Percentiles rank a stretch among this genome's conserved stretches.
Conservation (phyloP, 306 rosid species). For the Vachellia pachyceras region DNA sequence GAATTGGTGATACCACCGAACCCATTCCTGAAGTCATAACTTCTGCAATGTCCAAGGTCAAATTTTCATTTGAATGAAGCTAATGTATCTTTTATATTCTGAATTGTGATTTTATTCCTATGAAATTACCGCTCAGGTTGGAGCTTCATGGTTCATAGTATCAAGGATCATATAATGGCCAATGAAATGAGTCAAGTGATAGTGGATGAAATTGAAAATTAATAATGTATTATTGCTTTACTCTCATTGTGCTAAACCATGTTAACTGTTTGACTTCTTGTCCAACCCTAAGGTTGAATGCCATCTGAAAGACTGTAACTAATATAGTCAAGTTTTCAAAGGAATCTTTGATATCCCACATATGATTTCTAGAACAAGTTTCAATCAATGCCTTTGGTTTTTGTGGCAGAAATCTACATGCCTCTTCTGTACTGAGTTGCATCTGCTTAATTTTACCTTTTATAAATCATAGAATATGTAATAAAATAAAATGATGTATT, state of each 20-base stretch:
- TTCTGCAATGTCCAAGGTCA: constrained; percentile 86
- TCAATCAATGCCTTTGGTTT: neutral
- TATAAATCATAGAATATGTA: neutral
- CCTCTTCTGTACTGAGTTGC: neutral
- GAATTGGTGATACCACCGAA: constrained; percentile 98
- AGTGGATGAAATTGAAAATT: neutral
- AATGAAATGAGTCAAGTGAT: neutral
- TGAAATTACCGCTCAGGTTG: no score
- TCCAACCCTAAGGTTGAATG: neutral
- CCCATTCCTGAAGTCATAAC: constrained; percentile 96
- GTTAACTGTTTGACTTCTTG: neutral
- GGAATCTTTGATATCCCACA: neutral
- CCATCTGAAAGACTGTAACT: neutral
- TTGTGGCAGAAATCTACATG: neutral
- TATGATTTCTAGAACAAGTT: constrained; percentile 2
- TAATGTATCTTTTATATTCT: constrained; percentile 19
- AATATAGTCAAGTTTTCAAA: neutral
- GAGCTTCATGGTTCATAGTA: constrained; percentile 5
- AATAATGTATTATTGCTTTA: neutral
- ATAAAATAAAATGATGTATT: constrained; percentile 23
- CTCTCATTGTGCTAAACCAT: neutral
- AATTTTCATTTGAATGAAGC: constrained; percentile 25
- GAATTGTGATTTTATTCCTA: no score
- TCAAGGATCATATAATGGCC: neutral
- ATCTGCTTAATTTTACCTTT: constrained; percentile 16